Percentiles rank a stretch among this genome's conserved stretches.
Conservation (phyloP, 768 basidiomycete species). For the Naganishia randhawae region DNA sequence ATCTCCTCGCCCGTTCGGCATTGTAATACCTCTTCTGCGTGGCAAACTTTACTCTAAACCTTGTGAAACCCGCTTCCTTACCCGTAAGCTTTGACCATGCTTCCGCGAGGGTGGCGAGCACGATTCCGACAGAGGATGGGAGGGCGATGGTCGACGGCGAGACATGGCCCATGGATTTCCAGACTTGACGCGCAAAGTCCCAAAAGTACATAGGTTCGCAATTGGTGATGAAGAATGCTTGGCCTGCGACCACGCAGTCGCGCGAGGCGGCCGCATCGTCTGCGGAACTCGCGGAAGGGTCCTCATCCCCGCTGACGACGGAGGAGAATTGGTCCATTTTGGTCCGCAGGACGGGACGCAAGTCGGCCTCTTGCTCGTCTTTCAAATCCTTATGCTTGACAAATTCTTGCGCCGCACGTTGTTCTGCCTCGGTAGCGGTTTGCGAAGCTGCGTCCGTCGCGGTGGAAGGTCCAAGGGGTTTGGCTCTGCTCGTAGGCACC, state of each 20-base stretch:
- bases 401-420: slow-evolving; percentile 57
- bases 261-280: slow-evolving; percentile 19
- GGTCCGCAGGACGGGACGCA: slow-evolving; percentile 63
- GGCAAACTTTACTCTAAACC: slow-evolving; percentile 74
- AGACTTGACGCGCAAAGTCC: slow-evolving; percentile 82
- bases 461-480: slow-evolving; percentile 78
- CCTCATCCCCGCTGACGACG: slow-evolving; percentile 50
- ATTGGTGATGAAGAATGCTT: slow-evolving; percentile 94
- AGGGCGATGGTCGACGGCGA: slow-evolving; percentile 58
- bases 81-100: slow-evolving; percentile 68
- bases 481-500: slow-evolving; percentile 73
- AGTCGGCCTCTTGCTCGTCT: slow-evolving; percentile 49
- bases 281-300: slow-evolving; percentile 10
- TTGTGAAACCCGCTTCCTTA: slow-evolving; percentile 78
- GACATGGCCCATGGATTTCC: slow-evolving; percentile 60
- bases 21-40: slow-evolving; percentile 83
- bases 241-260: slow-evolving; percentile 74
- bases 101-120: slow-evolving; percentile 70
- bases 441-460: neutral
- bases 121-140: slow-evolving; percentile 64
- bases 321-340: slow-evolving; percentile 70
- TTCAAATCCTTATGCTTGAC: slow-evolving; percentile 40
- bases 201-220: slow-evolving; percentile 95
- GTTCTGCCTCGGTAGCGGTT: slow-evolving; percentile 57
- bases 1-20: slow-evolving; percentile 73